Evolutionary conservation across 495 filamentous ascomycete genomes (phyloP), one percentile per base, ranked within the genome.

Genomic region (Massariosphaeria phaeospora): DNA sequence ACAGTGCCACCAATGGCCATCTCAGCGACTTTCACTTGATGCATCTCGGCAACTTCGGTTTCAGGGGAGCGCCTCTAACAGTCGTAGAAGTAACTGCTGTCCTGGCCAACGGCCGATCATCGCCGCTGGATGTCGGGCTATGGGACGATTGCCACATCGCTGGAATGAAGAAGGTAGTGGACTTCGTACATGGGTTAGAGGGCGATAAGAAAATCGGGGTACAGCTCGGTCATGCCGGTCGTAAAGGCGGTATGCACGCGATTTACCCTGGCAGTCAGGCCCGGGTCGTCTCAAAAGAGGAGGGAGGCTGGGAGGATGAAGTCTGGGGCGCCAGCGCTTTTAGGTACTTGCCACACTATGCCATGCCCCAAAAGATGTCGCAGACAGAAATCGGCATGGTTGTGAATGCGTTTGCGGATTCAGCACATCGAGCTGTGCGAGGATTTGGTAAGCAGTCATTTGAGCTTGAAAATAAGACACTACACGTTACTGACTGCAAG

Each of bases 11-110:
- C 18, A 42, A 26, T 8, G 51, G 51, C 4, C 11, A 20, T 12
- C 41, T 55, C 4, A 47, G 13, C 4, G 25, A 17, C 13, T 55
- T n/a, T 10, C 51, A 55, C 24, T 5, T 35, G 3, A 15, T 24
- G 3, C 33, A 38, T 15, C n/a, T 46, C n/a, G 40, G 21, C 9
- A 27, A 45, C 20, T 33, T 21, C 21, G 41, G 29, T 2, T 15
- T 45, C 6, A 27, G 26, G 41, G 87, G 87, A 3, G 76, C 84
- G 1, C 84, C 81, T 1, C 70, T 87, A 3, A 63, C 78, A 39
- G 80, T 88, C 55, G 76, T 89, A 23, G 87, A 91, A 69, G 84
- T 85, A 6, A 86, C 84, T 0, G 75, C 79, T 20, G 84, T 91
- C 9, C 63, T 73, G 0, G 74, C 86, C 7, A 74, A 88, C 52